Base-by-base conservation (phyloP, 768 basidiomycete genomes). In the Cantharellus anzutake region DNA sequence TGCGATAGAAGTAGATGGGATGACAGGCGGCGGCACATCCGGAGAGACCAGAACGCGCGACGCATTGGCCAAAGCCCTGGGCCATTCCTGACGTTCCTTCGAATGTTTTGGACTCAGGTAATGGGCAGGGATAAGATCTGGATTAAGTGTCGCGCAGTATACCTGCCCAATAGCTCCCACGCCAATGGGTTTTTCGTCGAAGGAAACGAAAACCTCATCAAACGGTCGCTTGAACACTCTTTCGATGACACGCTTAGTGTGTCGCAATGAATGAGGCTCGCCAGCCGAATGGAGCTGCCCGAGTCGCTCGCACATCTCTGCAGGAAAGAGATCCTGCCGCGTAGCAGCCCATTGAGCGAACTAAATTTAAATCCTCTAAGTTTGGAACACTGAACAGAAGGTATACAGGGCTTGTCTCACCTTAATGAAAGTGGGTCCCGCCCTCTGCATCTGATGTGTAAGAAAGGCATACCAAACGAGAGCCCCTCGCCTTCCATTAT, bases 281-380 rank as follows among this genome's bases (percentile, higher is more conserved):
- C 83, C 91, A 60, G 79, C 83, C 0, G 96, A 98, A 69, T 99
- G 96, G 20, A 97, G 75, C 52, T 81, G 78, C 40, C 87, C 88
- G 64, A 99, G 75, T 60, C 79, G 78, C 59, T 86, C 79, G 70
- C 96, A 99, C 20, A 99, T 80, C 7, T 80, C 70, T 29, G 82
- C 74, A 2, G 96, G 90, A 71, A 99, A 98, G 2, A 99, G 75
- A 70, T 99, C 96, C 44, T 84, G 86, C 41, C 96, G 80, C 14
- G 93, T 92, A 11, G 86, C 96, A 4, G 96, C 96, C 96, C 96
- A 99, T 78, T 99, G 96, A 3, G 91, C 86, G 59, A 99, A 78
- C 91, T 93, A 68, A 29, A 56, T 2, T 60, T n/a, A n/a, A 56
- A 38, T 39, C 20, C 20, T 29, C 20, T 29, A 51, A 34, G 57